Base-by-base conservation (phyloP, 2,329 filamentous ascomycete genomes). In the Diaporthe aspalathi region DNA sequence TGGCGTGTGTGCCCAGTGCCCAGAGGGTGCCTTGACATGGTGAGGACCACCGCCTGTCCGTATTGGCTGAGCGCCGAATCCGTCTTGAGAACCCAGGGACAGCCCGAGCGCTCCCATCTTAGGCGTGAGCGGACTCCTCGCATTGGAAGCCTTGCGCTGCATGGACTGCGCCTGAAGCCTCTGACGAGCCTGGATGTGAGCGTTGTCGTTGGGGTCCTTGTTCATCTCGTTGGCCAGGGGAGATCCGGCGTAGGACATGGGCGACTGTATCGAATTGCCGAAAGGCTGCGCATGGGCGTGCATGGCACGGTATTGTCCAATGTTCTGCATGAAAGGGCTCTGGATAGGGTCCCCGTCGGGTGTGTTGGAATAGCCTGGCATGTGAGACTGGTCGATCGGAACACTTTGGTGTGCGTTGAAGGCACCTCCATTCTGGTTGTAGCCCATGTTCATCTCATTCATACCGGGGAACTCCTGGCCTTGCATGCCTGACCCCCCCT, bases 341-440 rank as follows among this genome's bases (percentile, higher is more conserved):
- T 97, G 93, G 73, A 97, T 95, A 7, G 95, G 94, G 67, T 94
- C 92, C 67, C 94, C 94, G 73, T 98, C 95, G 4, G 95, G 95
- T 2, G 95, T 97, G 80, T 93, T 94, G 24, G 95, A 97, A 81
- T 93, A 98, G 73, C 94, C 90, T 78, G 93, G 92, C 78, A 94
- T 90, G 71, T 92, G 91, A 60, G 88, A 84, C 73, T 91, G 89
- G 74, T 93, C 91, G 76, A 92, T 88, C 72, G 90, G 88, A 47
- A 92, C 81, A 43, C 85, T 86, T 71, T 92, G 90, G 71, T 92
- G 87, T 5, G 82, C 79, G 5, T 77, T 75, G 76, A 89, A 91
- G 22, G 88, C 83, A 63, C 83, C 83, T 24, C 70, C 67, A 22
- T 56, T 66, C 69, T 89, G 87, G 40, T 83, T 79, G 75, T 87